Conservation (phyloP, 495 filamentous ascomycete species). For the Alectoria sarmentosa region DNA sequence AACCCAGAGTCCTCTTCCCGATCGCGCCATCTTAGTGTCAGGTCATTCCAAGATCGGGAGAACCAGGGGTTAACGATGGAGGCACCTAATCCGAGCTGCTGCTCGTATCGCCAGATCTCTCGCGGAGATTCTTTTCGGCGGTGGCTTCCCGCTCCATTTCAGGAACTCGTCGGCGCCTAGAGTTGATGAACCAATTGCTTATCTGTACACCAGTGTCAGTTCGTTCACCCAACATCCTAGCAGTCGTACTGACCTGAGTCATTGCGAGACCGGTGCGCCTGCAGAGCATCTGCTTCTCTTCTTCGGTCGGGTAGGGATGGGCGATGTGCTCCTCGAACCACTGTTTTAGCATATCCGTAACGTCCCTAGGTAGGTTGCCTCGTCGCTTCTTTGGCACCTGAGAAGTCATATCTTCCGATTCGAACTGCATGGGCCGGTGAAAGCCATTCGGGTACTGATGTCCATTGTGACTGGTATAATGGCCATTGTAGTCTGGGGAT, state of each 20-base stretch:
- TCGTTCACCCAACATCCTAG: not conserved
- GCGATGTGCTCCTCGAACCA: slow-evolving; percentile 74
- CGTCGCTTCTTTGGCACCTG: slow-evolving; percentile 54
- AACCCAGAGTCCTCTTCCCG: not conserved
- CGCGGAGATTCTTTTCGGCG: slow-evolving; percentile 20
- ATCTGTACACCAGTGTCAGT: slow-evolving; percentile 46
- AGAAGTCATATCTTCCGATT: slow-evolving; percentile 36
- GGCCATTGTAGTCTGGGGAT: slow-evolving; percentile 21
- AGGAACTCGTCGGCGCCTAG: slow-evolving; percentile 71
- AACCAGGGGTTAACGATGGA: slow-evolving; percentile 2
- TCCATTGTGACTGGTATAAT: slow-evolving; percentile 11
- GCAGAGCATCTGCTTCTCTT: slow-evolving; percentile 81
- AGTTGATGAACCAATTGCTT: slow-evolving; percentile 96
- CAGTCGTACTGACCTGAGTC: slow-evolving; percentile 54
- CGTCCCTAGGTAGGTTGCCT: slow-evolving; percentile 81
- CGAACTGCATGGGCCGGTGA: slow-evolving; percentile 28
- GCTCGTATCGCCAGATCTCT: slow-evolving; percentile 16
- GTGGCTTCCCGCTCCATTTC: slow-evolving; percentile 48
- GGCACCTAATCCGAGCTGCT: slow-evolving; percentile 16
- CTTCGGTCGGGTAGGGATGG: slow-evolving; percentile 85
- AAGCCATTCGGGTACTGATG: slow-evolving; percentile 15
- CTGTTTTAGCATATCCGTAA: slow-evolving; percentile 69
- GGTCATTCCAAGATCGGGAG: not conserved
- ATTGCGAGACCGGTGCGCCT: slow-evolving; percentile 67
- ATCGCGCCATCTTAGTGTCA: not conserved